These are phyloP conservation scores for Ophiostoma ulmi DNA, from an alignment of 2,329 filamentous ascomycete genomes.

Conservation along the genomic window DNA sequence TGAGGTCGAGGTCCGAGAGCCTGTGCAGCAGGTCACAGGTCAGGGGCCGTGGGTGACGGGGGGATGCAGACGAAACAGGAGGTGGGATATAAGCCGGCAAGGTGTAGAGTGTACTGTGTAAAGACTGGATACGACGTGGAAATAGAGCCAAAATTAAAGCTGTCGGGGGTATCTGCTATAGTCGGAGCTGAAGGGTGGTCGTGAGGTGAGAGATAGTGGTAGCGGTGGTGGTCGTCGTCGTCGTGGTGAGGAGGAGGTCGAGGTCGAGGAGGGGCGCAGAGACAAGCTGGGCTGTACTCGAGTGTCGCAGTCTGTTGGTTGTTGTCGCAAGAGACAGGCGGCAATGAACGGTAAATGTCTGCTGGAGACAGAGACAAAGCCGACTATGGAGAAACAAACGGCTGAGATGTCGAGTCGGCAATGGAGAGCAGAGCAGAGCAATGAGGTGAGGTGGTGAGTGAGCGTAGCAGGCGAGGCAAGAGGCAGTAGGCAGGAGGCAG, in stretches of 20 bases:
- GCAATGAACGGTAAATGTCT: not conserved
- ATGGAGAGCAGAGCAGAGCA: no score
- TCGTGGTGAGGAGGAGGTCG: not conserved
- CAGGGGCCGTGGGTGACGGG: not conserved
- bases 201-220: not conserved
- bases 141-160: not conserved
- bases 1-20: slow-evolving; percentile 2
- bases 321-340: slow-evolving; percentile 5
- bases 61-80: slow-evolving; percentile 19
- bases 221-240: no score
- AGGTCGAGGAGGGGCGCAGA: slow-evolving; percentile 14
- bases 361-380: not conserved
- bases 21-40: slow-evolving; percentile 1
- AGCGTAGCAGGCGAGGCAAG: no score
- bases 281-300: slow-evolving; percentile 3
- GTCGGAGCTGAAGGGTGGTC: not conserved
- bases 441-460: not conserved
- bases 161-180: not conserved
- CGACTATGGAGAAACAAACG: not conserved
- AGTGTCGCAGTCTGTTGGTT: not conserved
- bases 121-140: not conserved
- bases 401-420: not conserved
- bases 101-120: not conserved
- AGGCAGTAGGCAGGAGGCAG: not conserved
- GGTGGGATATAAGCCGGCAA: slow-evolving; percentile 5